phyloP scores from a whole-genome alignment of 2,329 filamentous ascomycete species.

The Ploettnerulaceae sp. region DNA sequence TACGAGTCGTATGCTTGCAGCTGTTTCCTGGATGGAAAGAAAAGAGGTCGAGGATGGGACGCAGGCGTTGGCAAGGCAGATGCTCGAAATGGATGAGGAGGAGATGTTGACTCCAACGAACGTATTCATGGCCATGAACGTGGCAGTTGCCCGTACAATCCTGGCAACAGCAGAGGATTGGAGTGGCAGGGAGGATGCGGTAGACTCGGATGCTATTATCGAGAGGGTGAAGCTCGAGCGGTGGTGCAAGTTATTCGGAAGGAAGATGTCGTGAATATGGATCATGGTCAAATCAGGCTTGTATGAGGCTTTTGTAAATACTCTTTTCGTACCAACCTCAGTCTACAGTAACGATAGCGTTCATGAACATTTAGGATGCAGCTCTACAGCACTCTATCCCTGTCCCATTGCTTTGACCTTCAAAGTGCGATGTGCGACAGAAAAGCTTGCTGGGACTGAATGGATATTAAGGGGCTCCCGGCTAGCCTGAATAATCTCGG shows the following conservation, averaged over 20 bases:
- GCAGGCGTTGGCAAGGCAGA: constrained; percentile 28
- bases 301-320: too few species aligned
- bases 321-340: neutral
- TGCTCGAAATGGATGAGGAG: constrained; percentile 31
- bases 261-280: neutral
- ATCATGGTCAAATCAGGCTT: neutral
- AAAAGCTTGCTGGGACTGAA: neutral
- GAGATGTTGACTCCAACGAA: constrained; percentile 14
- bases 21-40: constrained; percentile 18
- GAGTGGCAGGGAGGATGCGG: neutral
- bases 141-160: constrained; percentile 7
- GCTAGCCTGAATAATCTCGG: constrained; percentile 5
- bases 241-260: constrained; percentile 1
- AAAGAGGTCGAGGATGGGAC: constrained; percentile 29
- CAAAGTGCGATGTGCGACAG: constrained; percentile 4
- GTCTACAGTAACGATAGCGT: neutral
- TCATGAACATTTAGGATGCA: neutral
- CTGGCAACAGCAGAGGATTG: neutral
- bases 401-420: constrained; percentile 4
- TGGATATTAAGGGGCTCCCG: neutral
- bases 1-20: constrained; percentile 20
- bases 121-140: too few species aligned
- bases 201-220: neutral
- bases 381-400: neutral
- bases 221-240: neutral